Conservation (phyloP, 2,329 filamentous ascomycete species). For the Annulohypoxylon truncatum region DNA sequence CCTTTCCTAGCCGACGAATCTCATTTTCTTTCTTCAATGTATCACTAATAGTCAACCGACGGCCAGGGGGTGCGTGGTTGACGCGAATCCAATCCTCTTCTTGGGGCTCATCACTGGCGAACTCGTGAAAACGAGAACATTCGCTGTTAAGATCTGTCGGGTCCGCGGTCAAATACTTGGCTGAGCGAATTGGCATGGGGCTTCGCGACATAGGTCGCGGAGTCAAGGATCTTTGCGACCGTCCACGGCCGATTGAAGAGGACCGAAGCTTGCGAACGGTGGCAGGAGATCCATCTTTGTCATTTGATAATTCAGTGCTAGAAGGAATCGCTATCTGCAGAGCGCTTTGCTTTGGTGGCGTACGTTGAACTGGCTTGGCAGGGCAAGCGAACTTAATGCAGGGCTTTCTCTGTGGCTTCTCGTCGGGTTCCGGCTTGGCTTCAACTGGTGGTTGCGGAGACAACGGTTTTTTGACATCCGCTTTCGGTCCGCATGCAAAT, state of each 20-base stretch:
- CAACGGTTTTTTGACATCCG: conserved; percentile 58
- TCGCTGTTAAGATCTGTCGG: conserved; percentile 64
- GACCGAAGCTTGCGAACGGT: conserved; percentile 48
- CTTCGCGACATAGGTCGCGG: conserved; percentile 55
- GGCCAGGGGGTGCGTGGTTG: conserved; percentile 70
- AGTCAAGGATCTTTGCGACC: conserved; percentile 46
- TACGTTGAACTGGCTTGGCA: conserved; percentile 60
- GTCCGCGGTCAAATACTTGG: conserved; percentile 64
- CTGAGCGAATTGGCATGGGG: conserved; percentile 53
- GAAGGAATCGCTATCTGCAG: conserved; percentile 23
- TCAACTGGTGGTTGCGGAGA: conserved; percentile 53
- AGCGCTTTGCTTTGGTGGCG: conserved; percentile 51
- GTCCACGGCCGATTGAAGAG: conserved; percentile 45
- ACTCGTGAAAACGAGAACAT: conserved; percentile 83
- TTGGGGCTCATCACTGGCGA: conserved; percentile 82
- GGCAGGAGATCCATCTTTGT: conserved; percentile 40
- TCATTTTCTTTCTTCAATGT: conserved; percentile 90
- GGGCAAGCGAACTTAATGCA: conserved; percentile 83
- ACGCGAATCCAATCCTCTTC: conserved; percentile 92
- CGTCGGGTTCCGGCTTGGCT: conserved; percentile 51
- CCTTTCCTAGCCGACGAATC: conserved; percentile 85
- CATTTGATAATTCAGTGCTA: conserved; percentile 26
- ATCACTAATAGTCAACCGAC: conserved; percentile 87
- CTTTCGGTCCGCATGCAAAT: conserved; percentile 83
- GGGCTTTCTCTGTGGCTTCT: conserved; percentile 61